phyloP scores from a whole-genome alignment of 2,329 filamentous ascomycete species.

The Alternaria novae-zelandiae region DNA sequence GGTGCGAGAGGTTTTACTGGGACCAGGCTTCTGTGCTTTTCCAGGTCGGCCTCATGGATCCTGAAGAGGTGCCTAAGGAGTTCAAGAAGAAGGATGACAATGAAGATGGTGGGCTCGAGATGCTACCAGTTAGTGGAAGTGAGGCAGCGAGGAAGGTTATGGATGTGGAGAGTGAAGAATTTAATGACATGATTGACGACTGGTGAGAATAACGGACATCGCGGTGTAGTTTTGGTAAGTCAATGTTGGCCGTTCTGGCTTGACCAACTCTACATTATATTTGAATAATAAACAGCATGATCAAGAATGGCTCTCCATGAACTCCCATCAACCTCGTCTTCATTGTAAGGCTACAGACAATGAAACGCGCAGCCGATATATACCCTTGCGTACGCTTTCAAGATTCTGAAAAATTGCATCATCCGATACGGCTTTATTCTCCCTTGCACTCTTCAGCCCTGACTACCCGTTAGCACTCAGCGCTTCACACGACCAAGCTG shows the following conservation, averaged over 20 bases:
- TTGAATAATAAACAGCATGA: neutral
- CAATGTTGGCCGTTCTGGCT: neutral
- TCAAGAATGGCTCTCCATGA: neutral
- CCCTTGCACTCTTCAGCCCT: neutral
- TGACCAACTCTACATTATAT: neutral
- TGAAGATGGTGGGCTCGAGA: constrained; percentile 55
- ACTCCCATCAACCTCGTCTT: neutral
- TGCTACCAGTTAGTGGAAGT: constrained; percentile 55
- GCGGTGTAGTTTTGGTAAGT: neutral
- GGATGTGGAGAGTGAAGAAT: constrained; percentile 51
- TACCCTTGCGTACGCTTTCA: neutral
- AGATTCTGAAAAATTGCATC: neutral
- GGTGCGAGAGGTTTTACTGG: constrained; percentile 67
- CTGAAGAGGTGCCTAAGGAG: constrained; percentile 58
- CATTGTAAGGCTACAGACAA: neutral
- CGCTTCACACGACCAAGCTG: neutral
- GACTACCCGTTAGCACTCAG: neutral
- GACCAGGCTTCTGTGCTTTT: constrained; percentile 67
- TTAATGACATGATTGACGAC: constrained; percentile 56
- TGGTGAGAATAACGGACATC: constrained; percentile 37
- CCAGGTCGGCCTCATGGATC: constrained; percentile 64
- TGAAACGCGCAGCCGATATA: neutral
- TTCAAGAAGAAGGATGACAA: constrained; percentile 17
- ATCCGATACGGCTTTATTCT: neutral
- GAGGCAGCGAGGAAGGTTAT: constrained; percentile 57